Evolutionary conservation across 129 eudicot genomes (phyloP).

Genomic region (Tagetes erecta): DNA sequence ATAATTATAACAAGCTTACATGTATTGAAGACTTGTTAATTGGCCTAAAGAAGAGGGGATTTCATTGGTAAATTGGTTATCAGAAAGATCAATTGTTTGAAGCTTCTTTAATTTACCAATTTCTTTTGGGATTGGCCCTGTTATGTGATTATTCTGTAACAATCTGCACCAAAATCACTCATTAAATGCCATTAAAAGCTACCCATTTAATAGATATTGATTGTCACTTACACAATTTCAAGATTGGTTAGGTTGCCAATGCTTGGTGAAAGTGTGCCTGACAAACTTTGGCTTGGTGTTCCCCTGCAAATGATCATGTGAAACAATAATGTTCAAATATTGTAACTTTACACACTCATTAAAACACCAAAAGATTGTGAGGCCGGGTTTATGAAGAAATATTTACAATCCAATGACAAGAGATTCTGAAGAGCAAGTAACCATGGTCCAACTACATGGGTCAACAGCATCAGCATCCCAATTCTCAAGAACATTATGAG

Average conservation of each 20-base stretch:
- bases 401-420: conserved; percentile 89
- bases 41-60: conserved; percentile 67
- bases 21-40: conserved; percentile 67
- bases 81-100: conserved; percentile 89
- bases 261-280: conserved; percentile 80
- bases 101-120: conserved; percentile 69
- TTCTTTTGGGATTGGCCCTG: conserved; percentile 76
- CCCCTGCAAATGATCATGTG: conserved; percentile 55
- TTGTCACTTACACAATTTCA: conserved; percentile 64
- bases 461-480: conserved; percentile 97
- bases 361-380: conserved; percentile 21
- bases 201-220: conserved; percentile 5
- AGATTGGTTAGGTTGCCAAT: conserved; percentile 91
- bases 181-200: conserved; percentile 1
- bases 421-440: conserved; percentile 75
- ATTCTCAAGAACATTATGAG: conserved; percentile 89
- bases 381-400: conserved; percentile 1
- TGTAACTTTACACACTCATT: background rate
- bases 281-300: conserved; percentile 79
- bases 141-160: conserved; percentile 74
- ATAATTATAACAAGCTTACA: conserved; percentile 50
- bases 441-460: conserved; percentile 98
- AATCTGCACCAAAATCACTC: conserved; percentile 48
- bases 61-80: conserved; percentile 60
- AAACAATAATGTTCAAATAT: conserved; percentile 19